Conservation (phyloP, 371 early-diverging fungal species). For the Lichtheimia corymbifera region DNA sequence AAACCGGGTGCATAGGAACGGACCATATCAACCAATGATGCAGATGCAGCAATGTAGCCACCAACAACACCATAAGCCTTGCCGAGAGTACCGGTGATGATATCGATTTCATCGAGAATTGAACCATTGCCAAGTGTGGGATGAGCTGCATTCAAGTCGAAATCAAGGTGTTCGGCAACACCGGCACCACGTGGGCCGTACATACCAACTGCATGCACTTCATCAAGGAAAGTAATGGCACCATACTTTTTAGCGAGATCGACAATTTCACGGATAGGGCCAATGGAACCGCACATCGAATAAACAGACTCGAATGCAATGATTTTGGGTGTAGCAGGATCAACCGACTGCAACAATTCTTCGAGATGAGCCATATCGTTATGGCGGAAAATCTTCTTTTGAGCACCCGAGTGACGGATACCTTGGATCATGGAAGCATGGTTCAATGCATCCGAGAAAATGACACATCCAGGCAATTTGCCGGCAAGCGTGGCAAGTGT, state of each 20-base stretch:
- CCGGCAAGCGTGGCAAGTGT: constrained; percentile 90
- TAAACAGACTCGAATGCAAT: constrained; percentile 98
- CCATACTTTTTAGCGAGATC: constrained; percentile 95
- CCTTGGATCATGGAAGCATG: constrained; percentile 99
- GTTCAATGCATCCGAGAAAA: constrained; percentile 93
- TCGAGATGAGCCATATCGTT: constrained; percentile 94
- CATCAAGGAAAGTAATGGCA: constrained; percentile 97
- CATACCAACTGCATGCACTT: constrained; percentile 99
- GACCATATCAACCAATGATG: constrained; percentile 91
- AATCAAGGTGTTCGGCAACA: constrained; percentile 95
- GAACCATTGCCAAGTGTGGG: constrained; percentile 59
- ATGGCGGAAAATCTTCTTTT: constrained; percentile 93
- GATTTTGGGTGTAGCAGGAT: constrained; percentile 87
- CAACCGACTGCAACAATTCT: constrained; percentile 74
- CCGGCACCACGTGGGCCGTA: constrained; percentile 96
- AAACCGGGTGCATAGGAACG: constrained; percentile 98
- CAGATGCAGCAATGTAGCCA: constrained; percentile 95
- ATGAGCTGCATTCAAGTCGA: constrained; percentile 59
- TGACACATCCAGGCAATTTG: constrained; percentile 91
- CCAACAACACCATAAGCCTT: constrained; percentile 98
- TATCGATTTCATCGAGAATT: constrained; percentile 91
- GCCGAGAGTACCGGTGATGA: constrained; percentile 96
- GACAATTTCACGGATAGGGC: constrained; percentile 93
- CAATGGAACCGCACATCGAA: constrained; percentile 97
- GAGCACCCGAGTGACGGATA: constrained; percentile 89